A percentile compares a stretch with the other conserved stretches of the same genome.
These are phyloP conservation scores for Blastocystis sp. DNA, from an alignment of 352 stramenopile species.

Conservation along the genomic window DNA sequence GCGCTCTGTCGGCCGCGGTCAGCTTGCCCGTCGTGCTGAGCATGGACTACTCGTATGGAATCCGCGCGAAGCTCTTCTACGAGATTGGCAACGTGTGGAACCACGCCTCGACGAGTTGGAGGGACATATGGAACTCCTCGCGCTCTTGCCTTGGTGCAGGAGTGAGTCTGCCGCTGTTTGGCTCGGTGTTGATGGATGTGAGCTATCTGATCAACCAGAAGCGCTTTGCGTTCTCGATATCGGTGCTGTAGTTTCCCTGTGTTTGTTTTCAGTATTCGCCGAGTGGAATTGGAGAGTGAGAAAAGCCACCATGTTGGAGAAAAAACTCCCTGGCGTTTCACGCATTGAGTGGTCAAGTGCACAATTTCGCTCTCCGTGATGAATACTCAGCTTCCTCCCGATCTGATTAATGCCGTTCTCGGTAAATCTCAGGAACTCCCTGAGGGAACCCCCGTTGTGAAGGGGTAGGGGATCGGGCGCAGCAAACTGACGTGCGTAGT, in stretches of 20 bases:
- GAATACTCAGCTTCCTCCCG: constrained; percentile 58
- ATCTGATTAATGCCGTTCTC: constrained; percentile 72
- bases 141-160: not conserved
- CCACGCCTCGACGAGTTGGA: not conserved
- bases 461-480: constrained; percentile 68
- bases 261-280: constrained; percentile 10
- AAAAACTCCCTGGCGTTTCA: not conserved
- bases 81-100: constrained; percentile 67
- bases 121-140: not conserved
- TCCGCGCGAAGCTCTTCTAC: constrained; percentile 33
- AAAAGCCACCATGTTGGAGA: not conserved
- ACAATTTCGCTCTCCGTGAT: not conserved
- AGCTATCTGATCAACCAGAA: constrained; percentile 59
- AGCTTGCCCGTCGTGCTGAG: constrained; percentile 10
- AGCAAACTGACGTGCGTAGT: constrained; percentile 71
- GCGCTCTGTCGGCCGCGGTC: not conserved
- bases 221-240: constrained; percentile 58
- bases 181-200: not conserved
- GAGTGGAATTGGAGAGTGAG: not conserved
- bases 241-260: not conserved
- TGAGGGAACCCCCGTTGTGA: constrained; percentile 71
- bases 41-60: constrained; percentile 17
- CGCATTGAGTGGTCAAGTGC: not conserved
- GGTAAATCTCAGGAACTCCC: constrained; percentile 71
- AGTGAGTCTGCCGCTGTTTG: not conserved